Base-by-base conservation (phyloP, 306 rosid genomes). In the Cucurbita ficifolia region DNA sequence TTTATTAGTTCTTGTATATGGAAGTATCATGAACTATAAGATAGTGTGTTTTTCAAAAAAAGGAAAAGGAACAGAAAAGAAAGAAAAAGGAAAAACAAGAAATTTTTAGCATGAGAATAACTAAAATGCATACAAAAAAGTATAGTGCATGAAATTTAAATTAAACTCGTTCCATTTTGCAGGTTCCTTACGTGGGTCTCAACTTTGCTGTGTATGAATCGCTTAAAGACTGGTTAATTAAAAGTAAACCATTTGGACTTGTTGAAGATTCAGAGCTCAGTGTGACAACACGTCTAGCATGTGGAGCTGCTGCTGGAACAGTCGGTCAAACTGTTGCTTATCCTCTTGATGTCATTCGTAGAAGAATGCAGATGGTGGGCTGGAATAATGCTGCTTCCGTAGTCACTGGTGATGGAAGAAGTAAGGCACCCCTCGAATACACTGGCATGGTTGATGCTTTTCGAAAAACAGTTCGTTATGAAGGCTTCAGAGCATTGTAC, bases 341-440 rank as follows among this genome's bases (percentile, higher is more conserved):
- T 78, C 99, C 99, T 51, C 96, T 95, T 79, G 99, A 95, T 75
- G 99, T 95, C 70, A 91, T 95, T 80, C 97, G 99, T 69, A 87
- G 99, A 67, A 87, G 99, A 82, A 95, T 95, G 99, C 99, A 95
- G 87, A 95, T 95, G 99, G 94, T 87, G 54, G 99, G 99, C 38
- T 95, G 99, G 99, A 85, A 69, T 80, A 84, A 95, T 84, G 99
- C 96, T 83, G 83, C 97, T 68, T 88, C 97, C 72, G 87, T 91
- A 72, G 76, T 95, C 61, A 62, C 92, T 70, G 99, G 96, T 39
- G 99, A 89, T 64, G 97, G 97, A 77, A 87, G 89, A 84, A 79
- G 76, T 83, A 91, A 87, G 72, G 85, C 75, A 57, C 80, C 90
- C 4, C 92, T 95, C 19, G 96, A 95, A 35, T 95, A 91, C 75